These are phyloP conservation scores for Pseudocercospora musae DNA, from an alignment of 2,329 filamentous ascomycete species.

Conservation along the genomic window DNA sequence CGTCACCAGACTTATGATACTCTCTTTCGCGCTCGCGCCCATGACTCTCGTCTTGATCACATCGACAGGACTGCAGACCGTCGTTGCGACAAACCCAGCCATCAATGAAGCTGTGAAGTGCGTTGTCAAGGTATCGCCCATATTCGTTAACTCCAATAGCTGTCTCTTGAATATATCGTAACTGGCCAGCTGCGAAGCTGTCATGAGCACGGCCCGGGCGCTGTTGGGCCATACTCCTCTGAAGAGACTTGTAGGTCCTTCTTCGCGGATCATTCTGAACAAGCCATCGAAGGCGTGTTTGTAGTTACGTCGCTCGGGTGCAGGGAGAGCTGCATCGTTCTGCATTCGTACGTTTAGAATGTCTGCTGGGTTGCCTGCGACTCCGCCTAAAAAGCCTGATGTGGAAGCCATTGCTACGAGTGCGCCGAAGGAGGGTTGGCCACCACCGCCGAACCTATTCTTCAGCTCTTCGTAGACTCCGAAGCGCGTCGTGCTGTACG, in stretches of 20 bases:
- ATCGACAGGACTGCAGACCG: slow-evolving; percentile 79
- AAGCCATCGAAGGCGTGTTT: slow-evolving; percentile 83
- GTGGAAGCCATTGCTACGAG: slow-evolving; percentile 78
- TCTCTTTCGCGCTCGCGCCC: slow-evolving; percentile 58
- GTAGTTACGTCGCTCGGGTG: slow-evolving; percentile 77
- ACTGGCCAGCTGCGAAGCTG: slow-evolving; percentile 74
- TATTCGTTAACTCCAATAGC: slow-evolving; percentile 62
- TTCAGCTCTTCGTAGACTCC: slow-evolving; percentile 96
- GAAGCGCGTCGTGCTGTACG: slow-evolving; percentile 95
- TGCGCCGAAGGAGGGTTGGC: slow-evolving; percentile 61
- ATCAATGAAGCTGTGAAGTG: slow-evolving; percentile 76
- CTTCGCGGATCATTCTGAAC: slow-evolving; percentile 78
- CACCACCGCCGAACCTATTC: slow-evolving; percentile 56
- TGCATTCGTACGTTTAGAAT: slow-evolving; percentile 99
- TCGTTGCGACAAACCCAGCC: slow-evolving; percentile 79
- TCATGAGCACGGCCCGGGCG: slow-evolving; percentile 81
- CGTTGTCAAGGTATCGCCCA: slow-evolving; percentile 66
- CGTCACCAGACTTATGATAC: slow-evolving; percentile 57
- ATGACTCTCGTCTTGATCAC: slow-evolving; percentile 89
- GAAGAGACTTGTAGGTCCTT: slow-evolving; percentile 74
- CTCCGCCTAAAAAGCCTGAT: slow-evolving; percentile 82
- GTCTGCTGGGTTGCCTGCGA: slow-evolving; percentile 91
- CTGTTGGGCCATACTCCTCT: slow-evolving; percentile 82
- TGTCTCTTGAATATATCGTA: slow-evolving; percentile 79
- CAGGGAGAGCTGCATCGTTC: slow-evolving; percentile 76